These are phyloP conservation scores for Penicillium tannophilum DNA, from an alignment of 495 filamentous ascomycete genomes.

Conservation along the genomic window DNA sequence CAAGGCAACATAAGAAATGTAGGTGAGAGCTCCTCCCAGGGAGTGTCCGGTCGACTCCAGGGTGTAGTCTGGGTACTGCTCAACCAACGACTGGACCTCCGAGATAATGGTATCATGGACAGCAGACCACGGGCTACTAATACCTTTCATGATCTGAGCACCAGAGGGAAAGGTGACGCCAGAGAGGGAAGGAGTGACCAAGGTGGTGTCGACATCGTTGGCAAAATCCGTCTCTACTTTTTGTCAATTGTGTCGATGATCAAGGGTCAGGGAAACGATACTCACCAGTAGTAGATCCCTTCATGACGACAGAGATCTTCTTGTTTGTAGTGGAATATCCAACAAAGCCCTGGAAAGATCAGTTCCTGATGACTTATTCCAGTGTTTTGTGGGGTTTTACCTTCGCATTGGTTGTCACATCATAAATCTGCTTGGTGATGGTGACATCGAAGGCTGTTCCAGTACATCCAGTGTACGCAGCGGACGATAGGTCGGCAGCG, in stretches of 20 bases:
- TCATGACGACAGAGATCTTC: conserved; percentile 36
- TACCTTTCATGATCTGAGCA: conserved; percentile 34
- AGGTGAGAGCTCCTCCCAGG: conserved; percentile 37
- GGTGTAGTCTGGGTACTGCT: conserved; percentile 31
- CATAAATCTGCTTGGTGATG: conserved; percentile 34
- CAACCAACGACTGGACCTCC: conserved; percentile 31
- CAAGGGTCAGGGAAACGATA: background rate
- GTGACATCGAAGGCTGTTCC: conserved; percentile 35
- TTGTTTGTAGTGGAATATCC: conserved; percentile 33
- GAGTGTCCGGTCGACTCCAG: conserved; percentile 39
- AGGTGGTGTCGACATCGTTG: conserved; percentile 37
- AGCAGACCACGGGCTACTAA: conserved; percentile 32
- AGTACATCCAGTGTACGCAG: conserved; percentile 34
- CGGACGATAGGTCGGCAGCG: conserved; percentile 39
- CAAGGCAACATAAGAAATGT: conserved; percentile 37
- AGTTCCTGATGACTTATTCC: background rate
- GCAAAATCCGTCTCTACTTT: conserved; percentile 30
- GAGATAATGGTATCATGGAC: conserved; percentile 34
- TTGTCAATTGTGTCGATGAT: background rate
- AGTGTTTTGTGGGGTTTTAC: conserved; percentile 6
- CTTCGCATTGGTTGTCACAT: conserved; percentile 31
- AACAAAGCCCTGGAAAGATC: conserved; percentile 26
- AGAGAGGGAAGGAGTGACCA: conserved; percentile 33
- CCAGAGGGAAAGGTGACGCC: conserved; percentile 35
- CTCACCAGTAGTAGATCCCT: conserved; percentile 34